Conservation (phyloP, 2,329 filamentous ascomycete species). For the Scedosporium dehoogii region DNA sequence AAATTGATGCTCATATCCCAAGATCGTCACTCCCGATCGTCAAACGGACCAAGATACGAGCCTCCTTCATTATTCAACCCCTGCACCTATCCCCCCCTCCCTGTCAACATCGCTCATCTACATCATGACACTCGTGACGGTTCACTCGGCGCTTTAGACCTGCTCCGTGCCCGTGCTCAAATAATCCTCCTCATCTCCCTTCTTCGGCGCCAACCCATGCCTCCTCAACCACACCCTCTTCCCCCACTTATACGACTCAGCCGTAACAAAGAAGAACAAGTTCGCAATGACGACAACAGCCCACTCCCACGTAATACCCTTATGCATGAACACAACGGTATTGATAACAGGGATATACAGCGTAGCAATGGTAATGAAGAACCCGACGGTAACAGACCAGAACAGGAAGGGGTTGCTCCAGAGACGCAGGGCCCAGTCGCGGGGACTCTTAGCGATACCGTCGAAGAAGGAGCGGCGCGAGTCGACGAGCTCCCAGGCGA, state of each 20-base stretch:
- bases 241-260: constrained; percentile 57
- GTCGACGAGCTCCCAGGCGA: constrained; percentile 61
- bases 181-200: constrained; percentile 10
- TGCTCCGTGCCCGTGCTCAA: neutral
- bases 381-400: constrained; percentile 39
- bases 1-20: no score
- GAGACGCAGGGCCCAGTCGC: constrained; percentile 45
- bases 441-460: constrained; percentile 38
- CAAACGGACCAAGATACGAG: no score
- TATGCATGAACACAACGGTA: constrained; percentile 54
- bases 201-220: constrained; percentile 12
- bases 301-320: constrained; percentile 60
- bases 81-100: no score
- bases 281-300: constrained; percentile 53
- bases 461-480: constrained; percentile 57
- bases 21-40: no score
- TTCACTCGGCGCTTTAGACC: neutral
- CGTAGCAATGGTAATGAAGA: constrained; percentile 46
- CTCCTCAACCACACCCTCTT: constrained; percentile 47
- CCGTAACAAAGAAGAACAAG: constrained; percentile 51
- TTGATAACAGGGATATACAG: constrained; percentile 63
- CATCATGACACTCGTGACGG: constrained; percentile 12
- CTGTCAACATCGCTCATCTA: no score
- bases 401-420: constrained; percentile 46
- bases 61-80: no score